Evolutionary conservation across 495 filamentous ascomycete species (phyloP), one percentile per base, ranked within the genome.

Genomic region (Aspergillus carlsbadensis): DNA sequence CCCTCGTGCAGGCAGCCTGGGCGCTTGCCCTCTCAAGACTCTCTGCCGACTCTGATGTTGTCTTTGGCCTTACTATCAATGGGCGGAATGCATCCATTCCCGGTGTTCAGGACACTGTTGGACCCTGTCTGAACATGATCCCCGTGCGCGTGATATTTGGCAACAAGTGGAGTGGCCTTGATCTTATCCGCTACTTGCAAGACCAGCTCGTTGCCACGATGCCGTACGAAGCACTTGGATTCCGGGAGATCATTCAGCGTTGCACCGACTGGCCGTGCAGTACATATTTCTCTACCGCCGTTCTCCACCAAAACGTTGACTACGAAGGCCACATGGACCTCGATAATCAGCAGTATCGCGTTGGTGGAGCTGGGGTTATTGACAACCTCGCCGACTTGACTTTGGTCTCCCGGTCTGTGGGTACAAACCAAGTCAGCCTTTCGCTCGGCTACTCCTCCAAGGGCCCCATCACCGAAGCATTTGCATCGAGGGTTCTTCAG

Each of bases 1-100:
- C 79, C 0, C 67, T 82, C 14, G 72, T 84, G 70, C 81, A 84
- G 57, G 74, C 82, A 26, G 78, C 81, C 0, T 84, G 81, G 81
- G 76, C 81, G 2, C 60, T 81, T 31, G 74, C 74, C 7, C 66
- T 84, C 5, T 74, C 79, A 0, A 76, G 78, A 49, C 63, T 83
- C 14, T 71, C 80, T 5, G 71, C 71, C 15, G 61, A 68, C n/a
- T 69, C 71, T 0, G 81, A 84, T 54, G 72, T 84, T 22, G 75
- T 81, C 34, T 84, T 84, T 40, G 81, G 80, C 0, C 68, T 78
- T 11, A 72, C 77, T 1, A 77, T 81, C 45, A 77, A 75, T 36
- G 81, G 86, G 2, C 81, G 87, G 13, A 81, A 80, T 53, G 73
- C 76, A 13, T 73, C 73, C 26, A 59, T 86, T 4, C 72, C 75